Evolutionary conservation across 169 alveolate genomes (phyloP).

Genomic region (Plasmodium blacklocki): DNA sequence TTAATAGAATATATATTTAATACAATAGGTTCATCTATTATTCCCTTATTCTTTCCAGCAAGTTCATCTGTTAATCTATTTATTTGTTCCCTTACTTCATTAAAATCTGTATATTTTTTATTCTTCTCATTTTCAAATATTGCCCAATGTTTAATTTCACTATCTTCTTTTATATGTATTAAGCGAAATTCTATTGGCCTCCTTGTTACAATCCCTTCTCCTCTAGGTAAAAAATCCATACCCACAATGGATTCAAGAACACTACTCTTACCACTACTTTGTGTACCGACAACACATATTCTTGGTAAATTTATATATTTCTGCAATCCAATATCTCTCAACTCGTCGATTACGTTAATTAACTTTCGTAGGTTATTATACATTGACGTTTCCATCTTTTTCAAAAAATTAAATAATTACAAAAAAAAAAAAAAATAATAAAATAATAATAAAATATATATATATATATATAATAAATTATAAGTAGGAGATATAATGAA

Average conservation of each 20-base stretch:
- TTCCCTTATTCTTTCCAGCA: constrained; percentile 95
- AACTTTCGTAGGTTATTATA: constrained; percentile 41
- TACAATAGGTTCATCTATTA: constrained; percentile 97
- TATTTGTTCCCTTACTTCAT: constrained; percentile 92
- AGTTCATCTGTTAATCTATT: constrained; percentile 91
- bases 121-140: constrained; percentile 84
- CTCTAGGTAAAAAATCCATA: constrained; percentile 97
- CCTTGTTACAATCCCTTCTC: constrained; percentile 98
- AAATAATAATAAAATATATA: background rate
- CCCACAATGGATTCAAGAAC: constrained; percentile 98
- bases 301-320: constrained; percentile 93
- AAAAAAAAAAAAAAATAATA: constrained; percentile 5
- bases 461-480: no score
- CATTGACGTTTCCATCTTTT: constrained; percentile 46
- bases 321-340: constrained; percentile 94
- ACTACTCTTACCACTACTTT: constrained; percentile 91
- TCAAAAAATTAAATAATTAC: background rate
- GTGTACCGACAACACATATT: constrained; percentile 91
- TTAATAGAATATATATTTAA: constrained; percentile 95
- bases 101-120: constrained; percentile 92
- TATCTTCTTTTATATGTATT: constrained; percentile 90
- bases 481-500: no score
- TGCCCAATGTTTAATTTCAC: constrained; percentile 80
- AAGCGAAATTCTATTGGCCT: constrained; percentile 98
- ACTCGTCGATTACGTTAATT: constrained; percentile 85